A percentile compares a stretch with the other conserved stretches of the same genome.
phyloP scores from a whole-genome alignment of 1,284 basidiomycete species.

The Malassezia obtusa region DNA sequence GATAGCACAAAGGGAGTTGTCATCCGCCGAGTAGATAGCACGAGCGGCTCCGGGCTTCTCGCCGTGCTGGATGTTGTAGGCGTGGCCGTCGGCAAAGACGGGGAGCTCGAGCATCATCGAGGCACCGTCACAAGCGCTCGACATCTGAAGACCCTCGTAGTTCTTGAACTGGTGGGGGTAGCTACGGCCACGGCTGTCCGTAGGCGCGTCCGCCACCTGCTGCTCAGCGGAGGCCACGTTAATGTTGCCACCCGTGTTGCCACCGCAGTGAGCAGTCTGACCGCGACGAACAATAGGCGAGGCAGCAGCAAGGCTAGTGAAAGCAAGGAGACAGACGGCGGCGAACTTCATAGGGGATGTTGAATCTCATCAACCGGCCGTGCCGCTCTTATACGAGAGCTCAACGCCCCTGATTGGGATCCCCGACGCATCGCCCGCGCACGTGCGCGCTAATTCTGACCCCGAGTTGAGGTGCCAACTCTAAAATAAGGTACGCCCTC shows the following conservation, averaged over 20 bases:
- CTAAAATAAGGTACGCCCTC: too few relatives aligned
- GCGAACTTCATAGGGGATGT: background rate
- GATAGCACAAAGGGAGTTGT: constrained; percentile 9
- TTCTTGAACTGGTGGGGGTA: constrained; percentile 11
- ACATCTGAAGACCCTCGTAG: constrained; percentile 7
- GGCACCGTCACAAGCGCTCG: background rate
- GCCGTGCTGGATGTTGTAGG: constrained; percentile 9
- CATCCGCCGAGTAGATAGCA: constrained; percentile 6
- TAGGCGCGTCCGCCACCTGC: constrained; percentile 7
- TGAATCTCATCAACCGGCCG: background rate
- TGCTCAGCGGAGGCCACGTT: background rate
- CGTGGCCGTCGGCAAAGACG: constrained; percentile 10
- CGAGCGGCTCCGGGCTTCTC: constrained; percentile 11
- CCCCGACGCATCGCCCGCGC: too few relatives aligned
- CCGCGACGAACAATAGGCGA: background rate
- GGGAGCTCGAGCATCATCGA: constrained; percentile 15
- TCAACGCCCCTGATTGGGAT: too few relatives aligned
- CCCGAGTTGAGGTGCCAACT: too few relatives aligned
- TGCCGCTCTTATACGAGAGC: background rate
- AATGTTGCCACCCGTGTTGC: constrained; percentile 5
- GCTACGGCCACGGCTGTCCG: background rate
- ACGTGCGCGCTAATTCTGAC: too few relatives aligned
- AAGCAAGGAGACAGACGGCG: background rate
- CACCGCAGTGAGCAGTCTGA: constrained; percentile 1
- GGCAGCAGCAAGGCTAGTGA: constrained; percentile 1